Conservation (phyloP, 179 eudicot species). For the Vitellaria paradoxa region DNA sequence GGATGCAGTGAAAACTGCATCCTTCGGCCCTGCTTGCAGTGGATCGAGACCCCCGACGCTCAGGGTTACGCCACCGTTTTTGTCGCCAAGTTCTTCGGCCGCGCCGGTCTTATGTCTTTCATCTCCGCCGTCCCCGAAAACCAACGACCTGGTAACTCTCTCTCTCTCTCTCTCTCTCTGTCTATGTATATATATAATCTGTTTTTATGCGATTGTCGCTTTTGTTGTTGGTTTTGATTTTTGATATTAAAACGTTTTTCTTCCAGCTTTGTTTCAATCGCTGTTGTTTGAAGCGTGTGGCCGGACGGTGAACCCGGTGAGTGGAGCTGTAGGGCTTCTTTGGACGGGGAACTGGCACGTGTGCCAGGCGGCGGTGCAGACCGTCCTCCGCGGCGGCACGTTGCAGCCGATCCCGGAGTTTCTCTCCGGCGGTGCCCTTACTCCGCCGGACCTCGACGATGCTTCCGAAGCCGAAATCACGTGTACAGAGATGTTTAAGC, state of each 20-base stretch:
- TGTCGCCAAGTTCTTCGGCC: conserved; percentile 30
- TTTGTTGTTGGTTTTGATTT: not conserved
- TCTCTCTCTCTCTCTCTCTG: not conserved
- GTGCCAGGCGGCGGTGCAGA: conserved; percentile 29
- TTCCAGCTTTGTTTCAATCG: conserved; percentile 26
- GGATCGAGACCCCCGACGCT: conserved; percentile 25
- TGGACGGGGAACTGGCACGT: conserved; percentile 30
- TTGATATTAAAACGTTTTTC: not conserved
- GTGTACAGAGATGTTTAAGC: conserved; percentile 7
- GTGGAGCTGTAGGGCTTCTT: conserved; percentile 26
- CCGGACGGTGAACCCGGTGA: conserved; percentile 30
- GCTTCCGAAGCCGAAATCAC: conserved; percentile 10
- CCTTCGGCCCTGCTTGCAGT: conserved; percentile 24
- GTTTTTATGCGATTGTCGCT: too few relatives aligned
- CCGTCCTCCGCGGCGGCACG: conserved; percentile 25
- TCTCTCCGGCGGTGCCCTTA: not conserved
- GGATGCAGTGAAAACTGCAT: conserved; percentile 28
- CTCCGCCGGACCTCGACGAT: conserved; percentile 7
- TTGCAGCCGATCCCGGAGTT: conserved; percentile 22
- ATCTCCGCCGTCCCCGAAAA: conserved; percentile 23
- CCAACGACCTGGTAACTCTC: conserved; percentile 19
- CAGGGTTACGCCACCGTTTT: conserved; percentile 30
- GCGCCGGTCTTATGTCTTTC: conserved; percentile 31
- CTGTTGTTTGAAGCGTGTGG: conserved; percentile 25
- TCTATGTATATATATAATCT: not conserved